Percentiles rank a stretch among this genome's conserved stretches.
phyloP scores from a whole-genome alignment of 2,329 filamentous ascomycete species.

The Pyrenochaeta sp. region DNA sequence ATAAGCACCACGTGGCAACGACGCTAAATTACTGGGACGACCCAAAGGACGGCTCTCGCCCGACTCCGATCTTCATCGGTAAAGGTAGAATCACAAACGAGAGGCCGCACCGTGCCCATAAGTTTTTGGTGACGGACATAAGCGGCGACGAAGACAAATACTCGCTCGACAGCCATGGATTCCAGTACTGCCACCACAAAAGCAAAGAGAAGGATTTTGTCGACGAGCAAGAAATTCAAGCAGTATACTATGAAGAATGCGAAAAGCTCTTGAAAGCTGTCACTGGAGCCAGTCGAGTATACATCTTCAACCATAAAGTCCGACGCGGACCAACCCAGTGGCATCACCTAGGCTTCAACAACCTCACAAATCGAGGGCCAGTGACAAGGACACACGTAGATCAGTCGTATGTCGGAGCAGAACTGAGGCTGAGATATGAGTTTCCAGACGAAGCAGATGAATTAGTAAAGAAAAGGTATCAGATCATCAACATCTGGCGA shows the following conservation, averaged over 20 bases:
- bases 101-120: constrained; percentile 28
- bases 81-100: constrained; percentile 34
- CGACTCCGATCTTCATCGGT: constrained; percentile 33
- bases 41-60: constrained; percentile 30
- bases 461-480: constrained; percentile 32
- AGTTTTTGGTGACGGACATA: constrained; percentile 29
- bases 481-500: constrained; percentile 43
- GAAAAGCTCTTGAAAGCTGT: constrained; percentile 49
- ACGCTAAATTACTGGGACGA: constrained; percentile 37
- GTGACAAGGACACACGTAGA: constrained; percentile 65
- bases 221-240: constrained; percentile 23
- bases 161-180: constrained; percentile 30
- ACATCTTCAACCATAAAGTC: constrained; percentile 71
- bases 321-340: constrained; percentile 50
- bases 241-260: constrained; percentile 31
- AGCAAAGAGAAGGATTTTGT: constrained; percentile 29
- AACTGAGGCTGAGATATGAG: constrained; percentile 26
- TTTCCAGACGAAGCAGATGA: constrained; percentile 29
- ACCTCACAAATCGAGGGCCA: constrained; percentile 49
- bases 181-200: constrained; percentile 28
- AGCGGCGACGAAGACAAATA: constrained; percentile 29
- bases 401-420: constrained; percentile 32
- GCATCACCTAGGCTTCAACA: constrained; percentile 37
- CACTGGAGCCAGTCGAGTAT: constrained; percentile 63
- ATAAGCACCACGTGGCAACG: constrained; percentile 27